These are phyloP conservation scores for Leccinum boreale DNA, from an alignment of 768 basidiomycete genomes.

Conservation along the genomic window DNA sequence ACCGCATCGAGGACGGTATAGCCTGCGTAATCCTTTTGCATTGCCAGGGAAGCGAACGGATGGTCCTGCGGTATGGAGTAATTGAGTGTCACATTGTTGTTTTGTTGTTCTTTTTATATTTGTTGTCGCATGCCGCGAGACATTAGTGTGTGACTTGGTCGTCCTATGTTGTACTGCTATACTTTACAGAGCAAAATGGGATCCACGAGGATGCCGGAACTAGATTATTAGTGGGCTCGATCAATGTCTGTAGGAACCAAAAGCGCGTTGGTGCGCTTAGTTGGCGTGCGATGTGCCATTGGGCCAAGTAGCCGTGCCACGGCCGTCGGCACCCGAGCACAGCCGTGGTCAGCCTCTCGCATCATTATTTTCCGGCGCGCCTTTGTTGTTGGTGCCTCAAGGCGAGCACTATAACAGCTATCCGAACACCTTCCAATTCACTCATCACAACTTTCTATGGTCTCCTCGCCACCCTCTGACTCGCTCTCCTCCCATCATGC, in stretches of 20 bases:
- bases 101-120: neutral
- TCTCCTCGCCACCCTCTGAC: neutral
- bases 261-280: neutral
- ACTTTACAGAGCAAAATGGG: neutral
- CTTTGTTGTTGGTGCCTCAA: constrained; percentile 20
- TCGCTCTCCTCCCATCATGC: neutral
- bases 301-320: neutral
- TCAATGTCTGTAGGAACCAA: neutral
- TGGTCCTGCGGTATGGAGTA: constrained; percentile 15
- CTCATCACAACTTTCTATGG: neutral
- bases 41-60: constrained; percentile 19
- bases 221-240: neutral
- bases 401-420: constrained; percentile 18
- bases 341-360: constrained; percentile 1
- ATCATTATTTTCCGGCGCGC: neutral
- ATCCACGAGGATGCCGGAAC: neutral
- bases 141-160: constrained; percentile 4
- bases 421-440: neutral
- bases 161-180: constrained; percentile 10
- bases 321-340: constrained; percentile 1
- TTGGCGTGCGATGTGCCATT: neutral
- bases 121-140: constrained; percentile 2
- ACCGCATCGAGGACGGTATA: constrained; percentile 45
- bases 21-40: constrained; percentile 53
- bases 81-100: constrained; percentile 1